Evolutionary conservation across 805 yeast species (phyloP).

Genomic region (Yarrowia porcina): DNA sequence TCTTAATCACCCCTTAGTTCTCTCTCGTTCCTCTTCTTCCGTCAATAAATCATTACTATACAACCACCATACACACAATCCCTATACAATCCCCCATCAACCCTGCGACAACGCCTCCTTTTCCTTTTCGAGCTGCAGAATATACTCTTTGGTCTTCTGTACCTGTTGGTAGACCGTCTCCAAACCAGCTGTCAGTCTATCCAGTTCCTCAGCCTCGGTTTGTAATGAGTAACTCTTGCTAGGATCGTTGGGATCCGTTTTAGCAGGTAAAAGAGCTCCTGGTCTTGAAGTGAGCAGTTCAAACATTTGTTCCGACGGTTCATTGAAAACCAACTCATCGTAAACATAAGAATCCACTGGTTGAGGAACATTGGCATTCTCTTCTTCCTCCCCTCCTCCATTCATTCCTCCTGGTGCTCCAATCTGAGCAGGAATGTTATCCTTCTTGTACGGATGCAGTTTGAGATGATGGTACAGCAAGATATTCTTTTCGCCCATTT

Average conservation of each 20-base stretch:
- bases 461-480: constrained; percentile 85
- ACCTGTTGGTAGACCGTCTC: constrained; percentile 47
- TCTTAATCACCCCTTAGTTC: too few species aligned
- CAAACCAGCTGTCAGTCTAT: constrained; percentile 49
- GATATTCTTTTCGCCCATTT: constrained; percentile 82
- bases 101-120: constrained; percentile 28
- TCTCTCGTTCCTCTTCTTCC: background rate
- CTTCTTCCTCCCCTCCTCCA: background rate
- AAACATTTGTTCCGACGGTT: constrained; percentile 89
- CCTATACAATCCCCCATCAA: too few species aligned
- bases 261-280: constrained; percentile 40
- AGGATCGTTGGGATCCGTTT: constrained; percentile 35
- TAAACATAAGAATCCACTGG: constrained; percentile 61
- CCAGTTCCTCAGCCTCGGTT: constrained; percentile 64
- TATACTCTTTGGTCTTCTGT: constrained; percentile 42
- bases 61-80: background rate
- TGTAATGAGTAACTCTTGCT: constrained; percentile 41
- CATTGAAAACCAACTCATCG: constrained; percentile 92
- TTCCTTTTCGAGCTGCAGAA: constrained; percentile 38
- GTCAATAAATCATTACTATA: constrained; percentile 6
- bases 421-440: constrained; percentile 14
- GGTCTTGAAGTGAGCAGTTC: constrained; percentile 58
- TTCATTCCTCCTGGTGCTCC: constrained; percentile 18
- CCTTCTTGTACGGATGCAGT: constrained; percentile 72
- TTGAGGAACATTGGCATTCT: constrained; percentile 33